phyloP scores from a whole-genome alignment of 768 basidiomycete genomes.

The Suillus alpinus region DNA sequence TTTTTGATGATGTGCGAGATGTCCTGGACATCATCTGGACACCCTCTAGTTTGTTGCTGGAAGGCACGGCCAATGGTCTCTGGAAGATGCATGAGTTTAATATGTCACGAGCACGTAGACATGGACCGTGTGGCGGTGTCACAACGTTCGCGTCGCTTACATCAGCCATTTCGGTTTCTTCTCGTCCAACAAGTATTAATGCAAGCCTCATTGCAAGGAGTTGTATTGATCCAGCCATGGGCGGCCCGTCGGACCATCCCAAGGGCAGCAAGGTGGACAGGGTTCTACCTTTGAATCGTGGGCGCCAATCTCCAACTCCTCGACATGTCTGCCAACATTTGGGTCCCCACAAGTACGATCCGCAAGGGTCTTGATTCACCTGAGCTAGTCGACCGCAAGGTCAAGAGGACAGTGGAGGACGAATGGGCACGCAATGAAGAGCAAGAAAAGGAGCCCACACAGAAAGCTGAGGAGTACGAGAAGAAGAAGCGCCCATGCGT shows the following conservation, averaged over 20 bases:
- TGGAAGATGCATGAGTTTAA: no score
- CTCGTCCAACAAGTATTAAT: neutral
- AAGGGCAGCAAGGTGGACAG: constrained; percentile 23
- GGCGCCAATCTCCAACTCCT: constrained; percentile 42
- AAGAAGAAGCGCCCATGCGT: constrained; percentile 25
- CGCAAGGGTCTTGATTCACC: constrained; percentile 63
- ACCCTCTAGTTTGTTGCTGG: no score
- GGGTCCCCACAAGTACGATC: constrained; percentile 52
- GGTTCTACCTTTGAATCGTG: constrained; percentile 31
- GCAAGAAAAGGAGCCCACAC: constrained; percentile 38
- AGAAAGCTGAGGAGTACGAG: constrained; percentile 33
- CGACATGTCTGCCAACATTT: constrained; percentile 66
- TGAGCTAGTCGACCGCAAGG: constrained; percentile 88
- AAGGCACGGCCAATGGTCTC: no score
- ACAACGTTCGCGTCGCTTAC: no score
- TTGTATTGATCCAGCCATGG: neutral
- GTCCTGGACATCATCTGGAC: no score
- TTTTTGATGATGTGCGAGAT: no score
- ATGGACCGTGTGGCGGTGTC: no score
- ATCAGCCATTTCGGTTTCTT: neutral
- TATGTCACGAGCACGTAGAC: no score
- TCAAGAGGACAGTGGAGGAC: constrained; percentile 45
- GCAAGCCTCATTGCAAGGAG: neutral
- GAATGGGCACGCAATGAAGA: constrained; percentile 39
- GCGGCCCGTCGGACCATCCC: neutral